Evolutionary conservation across 2,329 filamentous ascomycete species (phyloP).

Genomic region (Neophaeococcomyces mojaviensis): DNA sequence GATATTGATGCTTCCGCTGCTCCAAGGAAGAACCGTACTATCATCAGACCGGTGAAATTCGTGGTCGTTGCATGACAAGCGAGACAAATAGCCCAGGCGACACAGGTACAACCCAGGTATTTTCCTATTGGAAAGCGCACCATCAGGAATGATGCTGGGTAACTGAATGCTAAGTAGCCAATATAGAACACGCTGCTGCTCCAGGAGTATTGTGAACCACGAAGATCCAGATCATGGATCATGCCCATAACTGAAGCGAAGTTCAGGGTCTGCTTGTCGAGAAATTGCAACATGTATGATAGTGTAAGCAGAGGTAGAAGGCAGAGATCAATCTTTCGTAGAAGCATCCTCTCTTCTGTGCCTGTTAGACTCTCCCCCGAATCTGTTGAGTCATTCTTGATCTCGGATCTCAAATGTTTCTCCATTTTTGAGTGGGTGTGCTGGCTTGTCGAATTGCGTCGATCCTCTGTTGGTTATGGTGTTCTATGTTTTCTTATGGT

Average conservation of each 20-base stretch:
- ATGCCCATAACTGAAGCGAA: slow-evolving; percentile 31
- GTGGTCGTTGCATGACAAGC: slow-evolving; percentile 37
- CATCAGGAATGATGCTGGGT: slow-evolving; percentile 32
- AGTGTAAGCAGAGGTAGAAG: slow-evolving; percentile 24
- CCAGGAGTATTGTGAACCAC: slow-evolving; percentile 26
- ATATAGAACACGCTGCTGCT: slow-evolving; percentile 29
- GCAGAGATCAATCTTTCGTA: slow-evolving; percentile 6
- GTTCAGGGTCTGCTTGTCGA: slow-evolving; percentile 31
- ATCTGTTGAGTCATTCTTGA: not conserved
- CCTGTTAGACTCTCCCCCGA: not conserved
- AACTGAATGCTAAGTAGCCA: slow-evolving; percentile 32
- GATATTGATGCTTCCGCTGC: slow-evolving; percentile 33
- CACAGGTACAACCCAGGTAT: slow-evolving; percentile 25
- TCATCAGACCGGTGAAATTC: slow-evolving; percentile 33
- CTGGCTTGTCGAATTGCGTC: not conserved
- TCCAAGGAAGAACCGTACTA: slow-evolving; percentile 37
- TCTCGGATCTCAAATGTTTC: not conserved
- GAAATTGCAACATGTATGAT: slow-evolving; percentile 27
- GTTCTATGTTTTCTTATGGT: not conserved
- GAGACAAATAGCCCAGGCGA: slow-evolving; percentile 37
- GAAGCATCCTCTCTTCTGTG: slow-evolving; percentile 1
- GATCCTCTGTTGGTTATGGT: not conserved
- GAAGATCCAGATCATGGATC: slow-evolving; percentile 22
- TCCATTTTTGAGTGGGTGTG: not conserved
- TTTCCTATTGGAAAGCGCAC: slow-evolving; percentile 32